These are phyloP conservation scores for Acanthamoeba lenticulata DNA, from an alignment of 208 protist species.

Conservation along the genomic window DNA sequence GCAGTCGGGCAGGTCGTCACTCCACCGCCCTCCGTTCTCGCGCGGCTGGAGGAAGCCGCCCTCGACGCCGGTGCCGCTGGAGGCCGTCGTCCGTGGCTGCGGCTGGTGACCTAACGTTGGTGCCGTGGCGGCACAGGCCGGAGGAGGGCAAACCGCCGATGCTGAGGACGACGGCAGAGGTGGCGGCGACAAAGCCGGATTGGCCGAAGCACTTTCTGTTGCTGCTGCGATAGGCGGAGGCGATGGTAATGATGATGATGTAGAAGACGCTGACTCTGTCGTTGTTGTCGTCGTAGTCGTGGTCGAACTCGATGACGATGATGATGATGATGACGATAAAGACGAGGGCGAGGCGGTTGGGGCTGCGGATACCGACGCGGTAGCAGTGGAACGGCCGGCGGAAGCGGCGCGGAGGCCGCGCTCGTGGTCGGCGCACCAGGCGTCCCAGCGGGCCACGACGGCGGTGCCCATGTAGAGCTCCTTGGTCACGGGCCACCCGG, in stretches of 20 bases:
- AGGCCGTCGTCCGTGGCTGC: too few relatives aligned
- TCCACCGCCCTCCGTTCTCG: too few relatives aligned
- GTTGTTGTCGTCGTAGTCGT: too few relatives aligned
- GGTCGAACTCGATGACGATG: too few relatives aligned
- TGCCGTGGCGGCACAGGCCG: too few relatives aligned
- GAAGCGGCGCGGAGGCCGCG: neutral
- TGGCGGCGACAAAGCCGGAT: neutral
- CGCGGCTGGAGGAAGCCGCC: too few relatives aligned
- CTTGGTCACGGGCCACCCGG: neutral
- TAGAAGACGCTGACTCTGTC: neutral
- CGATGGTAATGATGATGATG: neutral
- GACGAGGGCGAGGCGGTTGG: neutral
- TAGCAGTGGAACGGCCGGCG: too few relatives aligned
- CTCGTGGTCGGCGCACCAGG: neutral
- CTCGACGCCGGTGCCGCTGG: too few relatives aligned
- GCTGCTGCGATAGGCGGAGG: too few relatives aligned
- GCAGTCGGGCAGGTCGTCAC: too few relatives aligned
- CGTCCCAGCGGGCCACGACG: neutral
- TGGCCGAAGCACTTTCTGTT: slow-evolving; percentile 21
- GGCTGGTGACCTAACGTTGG: too few relatives aligned
- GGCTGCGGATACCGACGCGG: too few relatives aligned
- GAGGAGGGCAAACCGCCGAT: neutral
- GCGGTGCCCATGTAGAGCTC: neutral
- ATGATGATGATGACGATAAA: neutral
- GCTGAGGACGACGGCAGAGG: neutral